Evolutionary conservation across 2,329 filamentous ascomycete genomes (phyloP), one percentile per base, ranked within the genome.

Genomic region (Parafenestella ontariensis): DNA sequence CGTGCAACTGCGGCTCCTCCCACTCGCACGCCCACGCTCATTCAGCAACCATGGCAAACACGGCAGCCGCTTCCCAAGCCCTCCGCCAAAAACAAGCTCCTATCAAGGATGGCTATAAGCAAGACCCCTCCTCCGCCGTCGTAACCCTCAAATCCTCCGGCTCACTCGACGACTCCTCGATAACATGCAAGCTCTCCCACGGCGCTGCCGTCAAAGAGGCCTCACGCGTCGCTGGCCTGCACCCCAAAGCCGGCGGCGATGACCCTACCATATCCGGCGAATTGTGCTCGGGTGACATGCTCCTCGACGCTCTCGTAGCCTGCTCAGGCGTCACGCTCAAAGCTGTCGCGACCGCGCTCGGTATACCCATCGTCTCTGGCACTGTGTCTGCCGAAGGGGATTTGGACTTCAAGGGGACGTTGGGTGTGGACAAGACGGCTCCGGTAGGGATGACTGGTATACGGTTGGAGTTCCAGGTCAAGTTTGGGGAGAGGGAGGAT

Each of bases 251-350:
- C 3, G 80, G 80, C 33, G 80, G 80, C 34, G 72, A 75, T 11
- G 70, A 75, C 31, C 73, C 76, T 9, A 54, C 65, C 2, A 75
- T 82, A 45, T 79, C 76, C 1, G 79, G 80, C 50, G 79, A 82
- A 58, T 72, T 82, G 1, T 82, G 80, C 71, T 78, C 75, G 0
- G 80, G 80, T 11, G 79, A 82, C 59, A 80, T 82, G 79, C 71
- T 83, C 11, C 75, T 82, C 11, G 80, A 82, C 52, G 79, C 79
- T 0, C 72, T 82, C 2, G 80, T 83, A 4, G 80, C 80, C 3
- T 82, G 80, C 64, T 77, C 80, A 1, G 80, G 80, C 21, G 80
- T 82, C 3, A 82, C 80, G n/a, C 70, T 82, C 23, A 81, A 81
- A 58, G 80, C 80, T 9, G 80, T 82, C 1, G 78, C 79, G 4